phyloP scores from a whole-genome alignment of 2,329 filamentous ascomycete species.

The Neurospora crassa region DNA sequence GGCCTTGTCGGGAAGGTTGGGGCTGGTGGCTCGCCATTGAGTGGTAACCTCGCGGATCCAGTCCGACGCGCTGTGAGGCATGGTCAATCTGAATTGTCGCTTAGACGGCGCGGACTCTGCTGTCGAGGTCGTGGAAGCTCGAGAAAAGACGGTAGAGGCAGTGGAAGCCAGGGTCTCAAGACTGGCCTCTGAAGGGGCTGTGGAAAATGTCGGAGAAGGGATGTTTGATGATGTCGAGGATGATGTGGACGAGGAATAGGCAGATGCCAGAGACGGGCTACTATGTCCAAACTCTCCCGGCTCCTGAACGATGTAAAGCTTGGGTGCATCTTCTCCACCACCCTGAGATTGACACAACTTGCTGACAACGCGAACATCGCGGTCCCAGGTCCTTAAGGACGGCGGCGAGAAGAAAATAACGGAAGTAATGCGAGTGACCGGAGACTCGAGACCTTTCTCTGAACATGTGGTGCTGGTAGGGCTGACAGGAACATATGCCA shows the following conservation, averaged over 20 bases:
- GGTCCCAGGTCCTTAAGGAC: not conserved
- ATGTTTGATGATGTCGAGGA: not conserved
- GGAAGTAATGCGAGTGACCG: not conserved
- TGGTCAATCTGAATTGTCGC: not conserved
- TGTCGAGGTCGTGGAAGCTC: not conserved
- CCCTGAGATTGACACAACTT: not conserved
- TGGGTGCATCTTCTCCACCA: not conserved
- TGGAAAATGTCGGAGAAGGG: not conserved
- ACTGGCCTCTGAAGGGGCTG: not conserved
- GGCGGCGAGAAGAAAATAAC: not conserved
- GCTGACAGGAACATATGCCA: not conserved
- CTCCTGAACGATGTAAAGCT: not conserved
- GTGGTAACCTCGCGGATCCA: not conserved
- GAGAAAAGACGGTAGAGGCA: not conserved
- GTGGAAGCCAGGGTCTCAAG: not conserved
- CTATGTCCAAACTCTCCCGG: not conserved
- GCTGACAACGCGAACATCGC: not conserved
- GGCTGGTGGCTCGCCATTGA: not conserved
- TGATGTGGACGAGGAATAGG: not conserved
- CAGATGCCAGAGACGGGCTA: not conserved
- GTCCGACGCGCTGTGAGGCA: not conserved
- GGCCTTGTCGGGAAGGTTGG: not conserved
- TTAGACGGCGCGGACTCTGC: not conserved
- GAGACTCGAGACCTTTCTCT: not conserved
- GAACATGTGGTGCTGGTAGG: not conserved